Percentiles rank a stretch among this genome's conserved stretches.
These are phyloP conservation scores for Cryphonectria parasitica DNA, from an alignment of 2,329 filamentous ascomycete species.

Conservation along the genomic window DNA sequence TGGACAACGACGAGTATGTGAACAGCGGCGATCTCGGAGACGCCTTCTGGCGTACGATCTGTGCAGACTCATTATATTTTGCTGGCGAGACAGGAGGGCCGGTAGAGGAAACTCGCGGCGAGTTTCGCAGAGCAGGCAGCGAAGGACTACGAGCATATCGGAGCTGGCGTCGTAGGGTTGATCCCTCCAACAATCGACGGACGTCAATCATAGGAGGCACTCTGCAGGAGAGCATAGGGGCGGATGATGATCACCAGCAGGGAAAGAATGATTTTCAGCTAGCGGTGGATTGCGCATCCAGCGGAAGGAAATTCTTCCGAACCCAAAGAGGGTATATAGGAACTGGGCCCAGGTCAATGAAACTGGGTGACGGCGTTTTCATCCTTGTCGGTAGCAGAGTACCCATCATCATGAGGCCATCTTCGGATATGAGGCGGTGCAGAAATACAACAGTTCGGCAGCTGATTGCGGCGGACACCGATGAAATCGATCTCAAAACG, in stretches of 20 bases:
- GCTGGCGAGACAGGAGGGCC: background rate
- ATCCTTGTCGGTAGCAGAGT: slow-evolving; percentile 12
- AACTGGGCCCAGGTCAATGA: slow-evolving; percentile 2
- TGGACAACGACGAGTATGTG: background rate
- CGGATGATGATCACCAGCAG: background rate
- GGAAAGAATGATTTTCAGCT: slow-evolving; percentile 5
- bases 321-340: slow-evolving; percentile 1
- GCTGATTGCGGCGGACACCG: background rate
- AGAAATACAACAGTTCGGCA: background rate
- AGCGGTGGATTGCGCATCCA: slow-evolving; percentile 8
- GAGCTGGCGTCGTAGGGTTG: background rate
- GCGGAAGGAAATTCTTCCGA: slow-evolving; percentile 1
- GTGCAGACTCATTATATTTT: background rate
- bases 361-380: background rate
- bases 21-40: slow-evolving; percentile 2
- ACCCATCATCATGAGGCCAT: background rate
- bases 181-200: background rate
- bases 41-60: slow-evolving; percentile 9
- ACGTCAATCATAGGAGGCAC: background rate
- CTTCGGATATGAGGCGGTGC: background rate
- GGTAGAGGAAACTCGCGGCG: background rate
- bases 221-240: background rate
- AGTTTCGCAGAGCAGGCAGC: slow-evolving; percentile 3
- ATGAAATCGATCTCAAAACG: background rate
- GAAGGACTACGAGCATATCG: slow-evolving; percentile 1